These are phyloP conservation scores for Fusarium nodosum DNA, from an alignment of 2,329 filamentous ascomycete species.

Conservation along the genomic window DNA sequence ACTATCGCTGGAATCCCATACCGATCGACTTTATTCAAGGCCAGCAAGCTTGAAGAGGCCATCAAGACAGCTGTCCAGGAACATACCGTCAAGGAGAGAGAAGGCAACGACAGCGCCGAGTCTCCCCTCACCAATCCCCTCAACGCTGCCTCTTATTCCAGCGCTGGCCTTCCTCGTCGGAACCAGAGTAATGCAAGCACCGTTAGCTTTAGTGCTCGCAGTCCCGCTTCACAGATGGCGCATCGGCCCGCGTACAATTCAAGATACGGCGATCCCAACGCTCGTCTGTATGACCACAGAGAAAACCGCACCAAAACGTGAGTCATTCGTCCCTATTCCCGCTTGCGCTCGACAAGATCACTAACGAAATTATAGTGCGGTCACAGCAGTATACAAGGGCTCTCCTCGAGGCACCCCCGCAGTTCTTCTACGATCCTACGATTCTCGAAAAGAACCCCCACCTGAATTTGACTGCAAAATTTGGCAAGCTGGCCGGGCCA, in stretches of 20 bases:
- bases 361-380: conserved; percentile 70
- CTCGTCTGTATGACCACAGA: conserved; percentile 86
- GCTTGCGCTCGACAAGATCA: background rate
- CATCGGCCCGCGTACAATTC: conserved; percentile 64
- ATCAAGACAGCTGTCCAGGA: conserved; percentile 90
- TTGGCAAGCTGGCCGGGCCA: conserved; percentile 97
- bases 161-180: conserved; percentile 65
- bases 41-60: conserved; percentile 92
- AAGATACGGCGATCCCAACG: conserved; percentile 84
- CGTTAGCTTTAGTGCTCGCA: conserved; percentile 82
- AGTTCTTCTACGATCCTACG: conserved; percentile 89
- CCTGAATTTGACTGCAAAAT: conserved; percentile 95
- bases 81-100: conserved; percentile 81
- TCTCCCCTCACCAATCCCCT: conserved; percentile 59
- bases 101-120: conserved; percentile 80
- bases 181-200: conserved; percentile 85
- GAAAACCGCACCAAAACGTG: conserved; percentile 92
- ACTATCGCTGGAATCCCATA: conserved; percentile 97
- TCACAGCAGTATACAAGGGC: conserved; percentile 92
- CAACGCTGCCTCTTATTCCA: conserved; percentile 58
- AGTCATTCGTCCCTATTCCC: conserved; percentile 55
- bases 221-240: conserved; percentile 68
- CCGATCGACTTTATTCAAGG: conserved; percentile 95
- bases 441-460: conserved; percentile 90
- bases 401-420: conserved; percentile 76